A percentile compares a stretch with the other conserved stretches of the same genome.
phyloP scores from a whole-genome alignment of 305 asterid species.

The Fraxinus xanthoxyloides region DNA sequence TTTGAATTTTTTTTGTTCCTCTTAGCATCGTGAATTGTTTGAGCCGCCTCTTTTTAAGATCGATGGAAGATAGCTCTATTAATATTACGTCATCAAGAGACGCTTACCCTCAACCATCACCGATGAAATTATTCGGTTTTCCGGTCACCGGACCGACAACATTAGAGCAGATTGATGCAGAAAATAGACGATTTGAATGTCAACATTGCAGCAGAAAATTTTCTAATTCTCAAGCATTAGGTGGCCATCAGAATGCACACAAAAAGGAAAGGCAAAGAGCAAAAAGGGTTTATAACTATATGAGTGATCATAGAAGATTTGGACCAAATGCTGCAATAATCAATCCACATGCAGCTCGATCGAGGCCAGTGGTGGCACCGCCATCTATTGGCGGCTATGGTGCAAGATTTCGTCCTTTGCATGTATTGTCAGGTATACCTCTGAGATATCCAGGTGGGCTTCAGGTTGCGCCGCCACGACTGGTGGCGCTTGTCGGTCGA shows the following conservation, averaged over 20 bases:
- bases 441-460: conserved; percentile 29
- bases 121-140: conserved; percentile 59
- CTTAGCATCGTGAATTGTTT: not conserved
- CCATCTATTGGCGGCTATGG: conserved; percentile 13
- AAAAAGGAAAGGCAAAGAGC: conserved; percentile 57
- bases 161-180: conserved; percentile 11
- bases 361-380: conserved; percentile 16
- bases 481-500: conserved; percentile 9
- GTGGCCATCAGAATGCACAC: conserved; percentile 68
- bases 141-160: conserved; percentile 23
- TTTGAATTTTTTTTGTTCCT: not conserved
- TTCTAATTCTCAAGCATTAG: conserved; percentile 58
- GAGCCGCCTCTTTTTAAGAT: not conserved
- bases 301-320: conserved; percentile 29
- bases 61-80: conserved; percentile 56
- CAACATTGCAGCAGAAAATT: conserved; percentile 51
- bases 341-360: conserved; percentile 39
- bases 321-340: conserved; percentile 31
- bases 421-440: conserved; percentile 59
- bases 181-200: conserved; percentile 49
- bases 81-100: conserved; percentile 22
- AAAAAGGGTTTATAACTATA: conserved; percentile 35
- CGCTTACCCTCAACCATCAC: conserved; percentile 28
- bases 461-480: conserved; percentile 33
- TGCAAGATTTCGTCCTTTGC: conserved; percentile 35